Percentiles rank a stretch among this genome's conserved stretches.
Conservation (phyloP, 768 basidiomycete genomes). For the Suillus subaureus region DNA sequence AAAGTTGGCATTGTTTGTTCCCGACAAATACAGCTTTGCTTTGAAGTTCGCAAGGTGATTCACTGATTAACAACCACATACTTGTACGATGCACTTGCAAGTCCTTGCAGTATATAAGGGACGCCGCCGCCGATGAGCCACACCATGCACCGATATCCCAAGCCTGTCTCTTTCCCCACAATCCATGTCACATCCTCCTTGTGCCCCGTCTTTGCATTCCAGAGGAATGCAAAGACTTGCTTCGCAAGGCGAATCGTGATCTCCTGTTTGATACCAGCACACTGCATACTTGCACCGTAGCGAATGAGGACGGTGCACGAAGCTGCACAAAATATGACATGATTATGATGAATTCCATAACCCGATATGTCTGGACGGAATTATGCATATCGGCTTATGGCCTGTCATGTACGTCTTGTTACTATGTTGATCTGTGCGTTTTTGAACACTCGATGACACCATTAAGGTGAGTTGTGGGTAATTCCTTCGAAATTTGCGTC, state of each 20-base stretch:
- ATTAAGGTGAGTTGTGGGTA: neutral
- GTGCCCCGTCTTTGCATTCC: conserved; percentile 3
- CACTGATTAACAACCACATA: neutral
- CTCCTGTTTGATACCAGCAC: neutral
- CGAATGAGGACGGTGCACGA: neutral
- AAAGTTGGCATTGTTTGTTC: neutral
- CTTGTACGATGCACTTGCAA: too few species aligned
- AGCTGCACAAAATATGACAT: too few species aligned
- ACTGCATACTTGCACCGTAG: neutral
- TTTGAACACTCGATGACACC: neutral
- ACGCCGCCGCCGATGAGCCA: neutral
- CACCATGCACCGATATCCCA: neutral
- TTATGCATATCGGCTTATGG: neutral
- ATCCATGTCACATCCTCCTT: neutral
- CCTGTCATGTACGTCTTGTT: neutral
- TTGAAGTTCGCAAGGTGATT: neutral
- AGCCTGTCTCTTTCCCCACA: neutral
- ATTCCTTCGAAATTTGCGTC: neutral
- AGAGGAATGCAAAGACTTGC: neutral
- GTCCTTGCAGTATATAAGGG: neutral
- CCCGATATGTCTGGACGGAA: neutral
- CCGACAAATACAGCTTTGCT: neutral
- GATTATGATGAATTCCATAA: neutral
- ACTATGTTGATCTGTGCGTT: neutral
- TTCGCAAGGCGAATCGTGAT: neutral